These are phyloP conservation scores for Geum urbanum DNA, from an alignment of 306 rosid species.

Conservation along the genomic window DNA sequence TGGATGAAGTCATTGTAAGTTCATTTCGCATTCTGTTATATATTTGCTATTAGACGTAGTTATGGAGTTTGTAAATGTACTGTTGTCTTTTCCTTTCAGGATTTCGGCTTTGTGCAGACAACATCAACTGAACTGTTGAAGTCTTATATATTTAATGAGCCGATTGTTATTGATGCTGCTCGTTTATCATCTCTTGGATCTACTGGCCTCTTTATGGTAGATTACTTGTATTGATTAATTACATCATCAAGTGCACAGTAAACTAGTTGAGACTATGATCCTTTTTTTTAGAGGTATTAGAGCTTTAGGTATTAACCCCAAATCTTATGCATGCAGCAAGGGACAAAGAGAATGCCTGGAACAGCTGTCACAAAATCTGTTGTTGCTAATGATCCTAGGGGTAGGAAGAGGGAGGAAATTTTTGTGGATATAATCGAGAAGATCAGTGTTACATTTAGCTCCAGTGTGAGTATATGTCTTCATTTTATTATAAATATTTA, in stretches of 20 bases:
- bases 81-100: constrained; percentile 45
- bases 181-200: constrained; percentile 70
- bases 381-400: constrained; percentile 76
- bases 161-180: constrained; percentile 52
- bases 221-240: constrained; percentile 12
- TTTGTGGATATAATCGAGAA: constrained; percentile 90
- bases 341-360: constrained; percentile 82
- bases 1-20: constrained; percentile 86
- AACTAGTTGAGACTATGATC: constrained; percentile 7
- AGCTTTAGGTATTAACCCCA: constrained; percentile 12
- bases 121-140: constrained; percentile 84
- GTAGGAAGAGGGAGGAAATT: constrained; percentile 83
- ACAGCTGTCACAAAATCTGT: constrained; percentile 86
- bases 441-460: constrained; percentile 88
- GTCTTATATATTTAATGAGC: constrained; percentile 76
- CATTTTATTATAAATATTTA: constrained; percentile 7
- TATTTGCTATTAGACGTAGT: constrained; percentile 13
- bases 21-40: constrained; percentile 2
- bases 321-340: constrained; percentile 56
- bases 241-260: constrained; percentile 7
- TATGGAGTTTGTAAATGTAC: background rate
- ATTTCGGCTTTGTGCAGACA: constrained; percentile 81
- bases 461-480: constrained; percentile 58
- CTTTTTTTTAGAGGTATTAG: constrained; percentile 10
- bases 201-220: constrained; percentile 59